Evolutionary conservation across 768 basidiomycete genomes (phyloP), one percentile per base, ranked within the genome.

Genomic region (Pisolithus microcarpus): DNA sequence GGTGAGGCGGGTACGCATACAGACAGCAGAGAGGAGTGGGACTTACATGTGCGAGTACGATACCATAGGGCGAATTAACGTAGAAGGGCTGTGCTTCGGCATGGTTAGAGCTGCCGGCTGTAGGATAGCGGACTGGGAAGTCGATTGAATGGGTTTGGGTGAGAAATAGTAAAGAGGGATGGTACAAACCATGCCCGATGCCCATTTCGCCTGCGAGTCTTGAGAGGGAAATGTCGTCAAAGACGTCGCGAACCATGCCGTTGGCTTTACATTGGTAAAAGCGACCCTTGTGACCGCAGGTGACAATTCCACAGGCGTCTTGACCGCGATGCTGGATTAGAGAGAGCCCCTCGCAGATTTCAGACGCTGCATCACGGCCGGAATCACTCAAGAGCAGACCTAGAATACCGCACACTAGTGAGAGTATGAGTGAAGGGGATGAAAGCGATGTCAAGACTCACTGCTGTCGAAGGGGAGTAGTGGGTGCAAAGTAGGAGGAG

Each of bases 81-180:
- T 99, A 99, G 77, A 99, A 99, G 1, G 96, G 96, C 65, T 99
- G 96, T 7, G 96, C 94, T 66, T 99, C 96, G 10, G 95, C 86
- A 58, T 96, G 89, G 52, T 93, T 89, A 52, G 92, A 96, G 63
- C 91, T 92, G 46, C 96, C 96, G 48, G 96, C 96, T 54, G 96
- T 98, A 9, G 96, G 96, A 70, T 99, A 98, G 52, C 96, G 84
- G 49, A 95, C 96, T 98, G 7, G 23, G 42, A 19, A 55, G 44
- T 30, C 10, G 23, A 34, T 48, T 56, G n/a, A 9, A 2, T 19
- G 56, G 34, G 48, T 57, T 60, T 31, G 52, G 46, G 49, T 23
- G 38, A 13, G 46, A 54, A 51, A n/a, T 16, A 24, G 50, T 7
- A 26, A 21, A 28, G 37, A 21, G 48, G 26, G 18, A 36, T 26